Percentiles rank a stretch among this genome's conserved stretches.
phyloP scores from a whole-genome alignment of 768 basidiomycete species.

The Mrakia blollopis region DNA sequence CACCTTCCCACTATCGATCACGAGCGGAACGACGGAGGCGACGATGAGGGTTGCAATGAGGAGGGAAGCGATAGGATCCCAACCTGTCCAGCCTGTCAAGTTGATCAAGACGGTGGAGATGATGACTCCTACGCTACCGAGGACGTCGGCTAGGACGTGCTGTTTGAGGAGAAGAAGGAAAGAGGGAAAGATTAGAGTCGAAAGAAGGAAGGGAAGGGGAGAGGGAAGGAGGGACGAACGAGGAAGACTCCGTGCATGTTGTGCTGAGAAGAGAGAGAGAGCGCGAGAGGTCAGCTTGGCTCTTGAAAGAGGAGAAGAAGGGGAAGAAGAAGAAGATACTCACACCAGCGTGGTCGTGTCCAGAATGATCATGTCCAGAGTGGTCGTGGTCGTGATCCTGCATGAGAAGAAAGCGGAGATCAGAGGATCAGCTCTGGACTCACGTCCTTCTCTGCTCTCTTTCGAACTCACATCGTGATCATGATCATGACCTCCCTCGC shows the following conservation, averaged over 20 bases:
- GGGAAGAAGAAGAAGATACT: conserved; percentile 18
- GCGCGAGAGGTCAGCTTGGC: neutral
- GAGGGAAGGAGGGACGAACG: conserved; percentile 31
- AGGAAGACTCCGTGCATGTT: conserved; percentile 95
- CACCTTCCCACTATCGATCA: conserved; percentile 85
- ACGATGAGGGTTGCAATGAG: conserved; percentile 95
- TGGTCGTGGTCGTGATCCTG: conserved; percentile 31
- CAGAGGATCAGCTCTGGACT: neutral
- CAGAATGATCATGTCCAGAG: conserved; percentile 14
- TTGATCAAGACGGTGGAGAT: conserved; percentile 92
- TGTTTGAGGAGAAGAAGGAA: neutral
- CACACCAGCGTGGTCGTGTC: conserved; percentile 17
- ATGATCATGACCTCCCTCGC: conserved; percentile 36
- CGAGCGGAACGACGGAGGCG: conserved; percentile 89
- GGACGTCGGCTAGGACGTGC: conserved; percentile 94
- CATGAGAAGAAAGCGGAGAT: conserved; percentile 3
- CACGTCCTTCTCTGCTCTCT: neutral
- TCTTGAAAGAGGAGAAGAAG: too few species aligned
- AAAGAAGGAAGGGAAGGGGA: neutral
- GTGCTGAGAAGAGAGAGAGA: conserved; percentile 46
- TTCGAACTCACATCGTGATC: conserved; percentile 27
- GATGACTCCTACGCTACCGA: conserved; percentile 96
- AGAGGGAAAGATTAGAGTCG: neutral
- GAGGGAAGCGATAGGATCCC: conserved; percentile 94
- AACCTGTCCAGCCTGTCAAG: conserved; percentile 96